A percentile compares a stretch with the other conserved stretches of the same genome.
Conservation (phyloP, 331 rosid genomes). For the Pyrus hybrid region DNA sequence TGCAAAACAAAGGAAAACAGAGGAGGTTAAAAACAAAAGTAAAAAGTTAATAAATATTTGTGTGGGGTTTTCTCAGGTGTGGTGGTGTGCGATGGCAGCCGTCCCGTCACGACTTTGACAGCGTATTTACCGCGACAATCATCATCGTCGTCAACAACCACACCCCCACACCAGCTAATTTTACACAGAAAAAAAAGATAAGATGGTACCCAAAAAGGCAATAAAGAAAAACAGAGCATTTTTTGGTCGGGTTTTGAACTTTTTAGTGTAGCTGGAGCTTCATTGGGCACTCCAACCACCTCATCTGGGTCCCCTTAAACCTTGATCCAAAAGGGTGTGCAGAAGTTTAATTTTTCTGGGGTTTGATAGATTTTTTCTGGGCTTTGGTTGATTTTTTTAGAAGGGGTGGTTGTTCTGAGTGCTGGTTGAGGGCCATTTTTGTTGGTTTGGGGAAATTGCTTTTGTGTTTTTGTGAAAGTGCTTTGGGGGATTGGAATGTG, state of each 20-base stretch:
- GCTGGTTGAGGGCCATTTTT: constrained; percentile 1
- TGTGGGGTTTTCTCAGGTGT: constrained; percentile 15
- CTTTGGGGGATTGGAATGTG: constrained; percentile 56
- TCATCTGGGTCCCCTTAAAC: no score
- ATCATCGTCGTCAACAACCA: constrained; percentile 12
- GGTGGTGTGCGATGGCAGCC: constrained; percentile 25
- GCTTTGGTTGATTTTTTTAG: constrained; percentile 25
- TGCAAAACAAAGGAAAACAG: not conserved
- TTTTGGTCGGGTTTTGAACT: constrained; percentile 10
- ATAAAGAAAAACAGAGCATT: not conserved
- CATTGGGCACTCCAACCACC: no score
- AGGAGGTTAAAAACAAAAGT: constrained; percentile 4
- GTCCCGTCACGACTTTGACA: constrained; percentile 24
- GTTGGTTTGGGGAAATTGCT: not conserved
- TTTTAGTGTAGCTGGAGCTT: no score
- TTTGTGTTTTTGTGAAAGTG: constrained; percentile 4
- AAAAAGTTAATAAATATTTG: constrained; percentile 1
- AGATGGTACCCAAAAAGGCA: not conserved
- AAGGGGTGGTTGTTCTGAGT: constrained; percentile 18
- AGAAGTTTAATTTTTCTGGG: constrained; percentile 30
- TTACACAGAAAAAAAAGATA: not conserved
- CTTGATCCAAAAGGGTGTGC: constrained; percentile 13
- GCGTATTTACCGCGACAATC: constrained; percentile 14
- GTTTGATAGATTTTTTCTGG: constrained; percentile 36
- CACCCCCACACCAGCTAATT: not conserved